These are phyloP conservation scores for Carex arenaria DNA, from an alignment of 202 grass and related monocot genomes.

Conservation along the genomic window DNA sequence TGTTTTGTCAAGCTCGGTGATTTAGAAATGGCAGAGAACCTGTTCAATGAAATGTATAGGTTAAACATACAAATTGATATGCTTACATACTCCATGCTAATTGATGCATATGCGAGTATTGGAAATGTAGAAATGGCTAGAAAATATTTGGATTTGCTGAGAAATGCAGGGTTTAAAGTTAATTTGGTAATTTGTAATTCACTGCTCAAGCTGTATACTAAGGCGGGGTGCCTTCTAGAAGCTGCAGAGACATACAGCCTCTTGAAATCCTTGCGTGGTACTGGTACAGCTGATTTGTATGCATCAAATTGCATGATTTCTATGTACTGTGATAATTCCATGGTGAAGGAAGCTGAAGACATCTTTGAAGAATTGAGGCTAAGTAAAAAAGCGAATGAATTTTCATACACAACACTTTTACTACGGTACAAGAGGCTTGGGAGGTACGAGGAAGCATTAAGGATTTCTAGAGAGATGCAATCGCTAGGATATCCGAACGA, in stretches of 20 bases:
- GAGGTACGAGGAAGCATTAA: slow-evolving; percentile 50
- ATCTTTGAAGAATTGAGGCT: slow-evolving; percentile 65
- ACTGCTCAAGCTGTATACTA: slow-evolving; percentile 84
- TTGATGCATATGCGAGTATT: slow-evolving; percentile 68
- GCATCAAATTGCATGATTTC: slow-evolving; percentile 91
- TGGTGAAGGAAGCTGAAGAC: slow-evolving; percentile 75
- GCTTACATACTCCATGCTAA: slow-evolving; percentile 72
- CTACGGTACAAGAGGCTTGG: slow-evolving; percentile 74
- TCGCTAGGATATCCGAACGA: slow-evolving; percentile 52
- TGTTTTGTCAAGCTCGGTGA: slow-evolving; percentile 56
- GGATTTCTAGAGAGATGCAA: slow-evolving; percentile 82
- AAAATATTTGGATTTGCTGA: slow-evolving; percentile 74
- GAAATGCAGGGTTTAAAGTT: slow-evolving; percentile 49
- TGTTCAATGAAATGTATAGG: slow-evolving; percentile 77
- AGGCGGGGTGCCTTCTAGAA: slow-evolving; percentile 58
- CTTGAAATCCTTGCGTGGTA: slow-evolving; percentile 53
- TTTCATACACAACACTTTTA: slow-evolving; percentile 77
- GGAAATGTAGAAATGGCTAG: slow-evolving; percentile 64
- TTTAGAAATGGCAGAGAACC: slow-evolving; percentile 42
- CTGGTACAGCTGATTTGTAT: slow-evolving; percentile 43
- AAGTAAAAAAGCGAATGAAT: slow-evolving; percentile 60
- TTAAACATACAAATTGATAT: slow-evolving; percentile 49
- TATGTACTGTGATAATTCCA: slow-evolving; percentile 74
- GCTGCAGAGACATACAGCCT: slow-evolving; percentile 54
- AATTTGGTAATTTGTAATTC: slow-evolving; percentile 62